Conservation (phyloP, 2,329 filamentous ascomycete genomes). For the Botrytis fabae region DNA sequence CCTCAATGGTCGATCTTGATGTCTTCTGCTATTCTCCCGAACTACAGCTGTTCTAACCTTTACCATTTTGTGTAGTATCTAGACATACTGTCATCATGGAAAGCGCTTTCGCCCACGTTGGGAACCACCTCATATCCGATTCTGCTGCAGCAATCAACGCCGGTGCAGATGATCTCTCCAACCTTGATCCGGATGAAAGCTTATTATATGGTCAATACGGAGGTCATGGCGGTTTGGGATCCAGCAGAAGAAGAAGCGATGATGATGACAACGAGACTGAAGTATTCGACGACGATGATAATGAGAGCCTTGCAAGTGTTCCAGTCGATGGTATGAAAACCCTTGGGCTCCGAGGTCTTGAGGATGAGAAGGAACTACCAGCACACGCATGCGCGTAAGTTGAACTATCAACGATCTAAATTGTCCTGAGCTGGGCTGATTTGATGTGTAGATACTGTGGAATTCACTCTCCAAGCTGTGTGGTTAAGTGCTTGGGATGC, state of each 20-base stretch:
- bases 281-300: constrained; percentile 77
- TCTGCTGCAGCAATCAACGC: constrained; percentile 86
- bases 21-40: neutral
- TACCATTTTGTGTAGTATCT: constrained; percentile 22
- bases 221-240: constrained; percentile 53
- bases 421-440: constrained; percentile 33
- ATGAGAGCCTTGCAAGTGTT: constrained; percentile 73
- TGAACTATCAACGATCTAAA: constrained; percentile 18
- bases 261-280: constrained; percentile 91
- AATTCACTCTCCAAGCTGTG: constrained; percentile 91
- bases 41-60: constrained; percentile 19
- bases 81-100: constrained; percentile 59
- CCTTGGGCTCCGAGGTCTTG: constrained; percentile 57
- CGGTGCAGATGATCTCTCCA: constrained; percentile 68
- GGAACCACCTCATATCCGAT: constrained; percentile 83
- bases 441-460: constrained; percentile 74
- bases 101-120: constrained; percentile 83
- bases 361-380: constrained; percentile 89
- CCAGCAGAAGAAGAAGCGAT: constrained; percentile 65
- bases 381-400: constrained; percentile 94
- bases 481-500: constrained; percentile 94
- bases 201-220: constrained; percentile 72
- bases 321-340: constrained; percentile 74
- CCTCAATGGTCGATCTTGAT: neutral
- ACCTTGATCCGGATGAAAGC: constrained; percentile 75